Conservation (phyloP, 1,284 basidiomycete species). For the Sanguinoderma infundibulare region DNA sequence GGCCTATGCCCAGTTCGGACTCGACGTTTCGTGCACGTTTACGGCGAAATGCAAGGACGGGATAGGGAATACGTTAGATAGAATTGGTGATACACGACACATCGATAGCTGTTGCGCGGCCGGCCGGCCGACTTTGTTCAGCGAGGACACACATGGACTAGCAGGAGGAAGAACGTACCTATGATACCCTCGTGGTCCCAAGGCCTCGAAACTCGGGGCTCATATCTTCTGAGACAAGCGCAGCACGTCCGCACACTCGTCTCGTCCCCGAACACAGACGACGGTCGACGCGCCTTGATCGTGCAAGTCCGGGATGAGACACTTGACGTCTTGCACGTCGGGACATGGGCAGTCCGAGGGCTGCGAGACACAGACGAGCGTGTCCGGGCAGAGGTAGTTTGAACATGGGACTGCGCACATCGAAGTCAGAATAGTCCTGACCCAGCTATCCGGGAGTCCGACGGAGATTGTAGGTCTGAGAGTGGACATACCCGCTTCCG, state of each 20-base stretch:
- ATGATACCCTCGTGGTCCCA: slow-evolving; percentile 9
- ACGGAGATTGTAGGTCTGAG: no score
- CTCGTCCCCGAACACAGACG: slow-evolving; percentile 43
- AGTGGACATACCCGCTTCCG: slow-evolving; percentile 46
- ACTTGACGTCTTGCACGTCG: slow-evolving; percentile 46
- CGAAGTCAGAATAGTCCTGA: background rate
- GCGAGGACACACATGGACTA: background rate
- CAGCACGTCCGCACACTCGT: slow-evolving; percentile 42
- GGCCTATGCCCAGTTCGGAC: background rate
- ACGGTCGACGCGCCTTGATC: slow-evolving; percentile 41
- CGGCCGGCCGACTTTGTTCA: background rate
- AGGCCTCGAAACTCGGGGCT: background rate
- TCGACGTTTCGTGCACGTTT: no score
- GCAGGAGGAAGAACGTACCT: slow-evolving; percentile 21
- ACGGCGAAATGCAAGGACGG: background rate
- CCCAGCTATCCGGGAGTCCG: background rate
- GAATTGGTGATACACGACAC: background rate
- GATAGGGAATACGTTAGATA: background rate
- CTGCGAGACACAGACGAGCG: slow-evolving; percentile 42
- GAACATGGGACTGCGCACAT: slow-evolving; percentile 39
- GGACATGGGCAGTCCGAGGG: slow-evolving; percentile 50
- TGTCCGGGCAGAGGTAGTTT: slow-evolving; percentile 45
- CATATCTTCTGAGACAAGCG: slow-evolving; percentile 37
- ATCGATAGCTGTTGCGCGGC: background rate
- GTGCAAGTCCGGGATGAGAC: slow-evolving; percentile 43